Evolutionary conservation across 2,329 filamentous ascomycete genomes (phyloP), one percentile per base, ranked within the genome.

Genomic region (Biscogniauxia sp.): DNA sequence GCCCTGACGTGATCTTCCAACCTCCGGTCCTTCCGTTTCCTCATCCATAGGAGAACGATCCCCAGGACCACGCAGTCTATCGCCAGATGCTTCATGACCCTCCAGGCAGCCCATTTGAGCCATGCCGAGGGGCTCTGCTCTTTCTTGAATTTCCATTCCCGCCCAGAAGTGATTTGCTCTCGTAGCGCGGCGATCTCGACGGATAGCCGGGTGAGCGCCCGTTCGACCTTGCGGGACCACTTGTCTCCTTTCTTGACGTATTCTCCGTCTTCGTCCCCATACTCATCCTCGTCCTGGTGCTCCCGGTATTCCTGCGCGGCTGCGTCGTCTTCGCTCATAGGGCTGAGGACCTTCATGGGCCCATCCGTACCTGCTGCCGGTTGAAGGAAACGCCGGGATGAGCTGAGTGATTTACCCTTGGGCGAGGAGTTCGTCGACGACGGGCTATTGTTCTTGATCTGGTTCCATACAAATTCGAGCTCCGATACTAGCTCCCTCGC

Each of bases 381-480:
- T 67, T 80, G 74, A 68, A 80, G 73, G 66, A 82, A 82, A 64
- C 69, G 74, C 63, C 78, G 81, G 53, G 75, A 79, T 62, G 73
- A 76, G 72, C 69, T 65, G 65, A 71, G 69, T 64, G 73, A 61
- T 68, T 66, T 63, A 58, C 73, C 77, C 65, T 82, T 80, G n/a
- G 83, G 82, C 1, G 82, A 85, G 11, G 84, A 82, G 50, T 83
- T 74, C 49, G 87, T 78, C 45, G 88, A 87, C 19, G 84, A 86
- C 3, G 89, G 86, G 11, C 86, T 86, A 70, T 94, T 97, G 68
- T 89, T 90, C 76, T 95, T 96, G 69, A 99, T 94, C 75, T 98
- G 95, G 69, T 97, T 93, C 95, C 95, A 99, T 49, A 99, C 94
- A 70, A 98, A 99, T 77, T 99, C 95, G n/a, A 99, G 85, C 76